These are phyloP conservation scores for Lolium perenne DNA, from an alignment of 176 grass and related monocot species.

Conservation along the genomic window DNA sequence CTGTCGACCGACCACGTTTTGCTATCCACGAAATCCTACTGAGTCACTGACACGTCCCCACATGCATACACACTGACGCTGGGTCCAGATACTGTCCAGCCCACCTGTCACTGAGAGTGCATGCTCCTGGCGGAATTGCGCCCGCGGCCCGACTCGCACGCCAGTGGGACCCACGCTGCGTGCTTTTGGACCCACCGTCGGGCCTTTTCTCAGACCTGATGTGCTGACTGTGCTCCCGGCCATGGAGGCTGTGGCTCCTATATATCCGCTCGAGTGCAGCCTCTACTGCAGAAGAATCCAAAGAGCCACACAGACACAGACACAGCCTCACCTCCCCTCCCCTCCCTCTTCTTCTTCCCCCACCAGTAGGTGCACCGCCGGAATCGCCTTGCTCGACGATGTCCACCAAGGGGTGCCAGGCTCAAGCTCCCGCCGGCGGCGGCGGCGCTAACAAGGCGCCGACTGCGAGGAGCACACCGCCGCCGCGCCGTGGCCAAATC, in stretches of 20 bases:
- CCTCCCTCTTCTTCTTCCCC: background rate
- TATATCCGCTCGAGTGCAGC: background rate
- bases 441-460: background rate
- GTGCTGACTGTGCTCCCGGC: too few relatives aligned
- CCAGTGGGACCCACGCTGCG: background rate
- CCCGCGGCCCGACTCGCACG: too few relatives aligned
- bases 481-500: conserved; percentile 64
- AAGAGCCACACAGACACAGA: too few relatives aligned
- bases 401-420: conserved; percentile 33
- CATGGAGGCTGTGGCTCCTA: background rate
- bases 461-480: conserved; percentile 17
- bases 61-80: background rate
- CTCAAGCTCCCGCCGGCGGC: background rate
- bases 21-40: background rate
- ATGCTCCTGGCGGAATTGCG: background rate
- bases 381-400: conserved; percentile 13
- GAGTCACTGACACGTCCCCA: background rate
- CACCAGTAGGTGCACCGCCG: background rate
- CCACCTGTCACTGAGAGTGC: background rate
- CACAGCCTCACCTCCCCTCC: too few relatives aligned
- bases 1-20: conserved; percentile 9
- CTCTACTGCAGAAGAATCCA: background rate
- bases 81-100: background rate
- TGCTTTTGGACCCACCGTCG: background rate
- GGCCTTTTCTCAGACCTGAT: too few relatives aligned